Evolutionary conservation across 805 yeast species (phyloP), one percentile per base, ranked within the genome.

Genomic region (Candida vartiovaarae): DNA sequence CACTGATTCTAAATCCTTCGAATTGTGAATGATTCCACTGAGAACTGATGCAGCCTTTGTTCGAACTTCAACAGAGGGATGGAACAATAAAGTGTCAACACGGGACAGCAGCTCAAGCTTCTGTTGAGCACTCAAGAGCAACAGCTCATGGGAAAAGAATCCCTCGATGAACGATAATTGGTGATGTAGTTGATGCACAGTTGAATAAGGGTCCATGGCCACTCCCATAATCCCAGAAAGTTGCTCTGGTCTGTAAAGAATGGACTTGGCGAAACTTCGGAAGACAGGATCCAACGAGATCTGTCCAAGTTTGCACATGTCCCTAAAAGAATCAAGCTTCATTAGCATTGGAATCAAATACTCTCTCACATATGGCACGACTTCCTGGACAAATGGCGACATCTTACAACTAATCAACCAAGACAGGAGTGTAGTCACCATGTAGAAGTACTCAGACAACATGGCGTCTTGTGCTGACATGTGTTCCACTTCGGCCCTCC

Each of bases 11-110:
- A 61, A 43, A 25, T 80, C 76, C 34, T 57, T 38, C 35, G 52
- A 32, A 66, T 59, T 37, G 56, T 90, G 90, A 34, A 91, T 74
- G 47, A 93, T 75, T 4, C 91, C 87, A 0, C 95, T 78, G n/a
- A 91, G 70, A 3, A 88, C 82, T 2, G 69, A 66, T 0, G 93
- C 78, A 1, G 93, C 86, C 6, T 76, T 67, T 41, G 79, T 84
- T 45, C 98, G 68, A 4, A 91, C 85, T 45, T 86, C 91, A 20
- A 83, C 73, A 48, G 81, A 84, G 32, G 68, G 67, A 55, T 80
- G 84, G 49, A 74, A 76, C 43, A 87, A 63, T 51, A 83, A 65
- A 3, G 67, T 60, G 31, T 71, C 67, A 3, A 83, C 75, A 41
- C 76, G 68, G 2, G 67, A 64, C 25, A 86, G 67, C 9, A 91